Conservation (phyloP, 1,139 yeast species). For the Trichomonascaceae sp. region DNA sequence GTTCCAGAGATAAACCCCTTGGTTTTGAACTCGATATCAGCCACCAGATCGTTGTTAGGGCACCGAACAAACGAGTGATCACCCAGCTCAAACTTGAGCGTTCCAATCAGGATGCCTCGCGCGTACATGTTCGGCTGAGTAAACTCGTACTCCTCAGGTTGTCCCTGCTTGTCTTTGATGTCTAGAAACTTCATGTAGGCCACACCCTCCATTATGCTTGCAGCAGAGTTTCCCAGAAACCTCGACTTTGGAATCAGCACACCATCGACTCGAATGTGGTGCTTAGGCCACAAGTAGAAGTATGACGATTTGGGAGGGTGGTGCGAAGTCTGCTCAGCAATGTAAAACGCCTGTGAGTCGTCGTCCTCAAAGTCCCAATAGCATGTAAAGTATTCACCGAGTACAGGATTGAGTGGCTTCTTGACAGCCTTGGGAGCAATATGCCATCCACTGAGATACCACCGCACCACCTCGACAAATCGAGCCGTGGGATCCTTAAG, state of each 20-base stretch:
- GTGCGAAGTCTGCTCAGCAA: constrained; percentile 91
- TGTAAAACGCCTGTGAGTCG: constrained; percentile 56
- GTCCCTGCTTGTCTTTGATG: constrained; percentile 29
- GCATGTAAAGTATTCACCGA: constrained; percentile 82
- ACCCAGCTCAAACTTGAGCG: constrained; percentile 78
- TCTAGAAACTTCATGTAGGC: constrained; percentile 63
- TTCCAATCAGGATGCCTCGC: constrained; percentile 87
- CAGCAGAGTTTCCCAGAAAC: constrained; percentile 90
- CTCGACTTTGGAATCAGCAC: constrained; percentile 73
- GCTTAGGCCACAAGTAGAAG: constrained; percentile 74
- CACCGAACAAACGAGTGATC: constrained; percentile 75
- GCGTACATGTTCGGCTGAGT: constrained; percentile 94
- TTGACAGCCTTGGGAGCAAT: constrained; percentile 97
- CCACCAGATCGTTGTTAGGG: constrained; percentile 43
- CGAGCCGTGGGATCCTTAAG: constrained; percentile 46
- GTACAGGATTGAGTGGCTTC: constrained; percentile 87
- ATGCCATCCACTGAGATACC: constrained; percentile 96
- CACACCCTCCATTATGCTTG: constrained; percentile 91
- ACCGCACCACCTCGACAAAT: constrained; percentile 59
- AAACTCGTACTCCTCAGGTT: constrained; percentile 54
- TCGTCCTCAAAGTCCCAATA: constrained; percentile 84
- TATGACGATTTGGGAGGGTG: constrained; percentile 98
- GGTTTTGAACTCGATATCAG: constrained; percentile 86
- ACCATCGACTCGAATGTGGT: constrained; percentile 78
- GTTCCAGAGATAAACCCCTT: constrained; percentile 91